Evolutionary conservation across 176 grass and related monocot species (phyloP).

Genomic region (Carex parvula): DNA sequence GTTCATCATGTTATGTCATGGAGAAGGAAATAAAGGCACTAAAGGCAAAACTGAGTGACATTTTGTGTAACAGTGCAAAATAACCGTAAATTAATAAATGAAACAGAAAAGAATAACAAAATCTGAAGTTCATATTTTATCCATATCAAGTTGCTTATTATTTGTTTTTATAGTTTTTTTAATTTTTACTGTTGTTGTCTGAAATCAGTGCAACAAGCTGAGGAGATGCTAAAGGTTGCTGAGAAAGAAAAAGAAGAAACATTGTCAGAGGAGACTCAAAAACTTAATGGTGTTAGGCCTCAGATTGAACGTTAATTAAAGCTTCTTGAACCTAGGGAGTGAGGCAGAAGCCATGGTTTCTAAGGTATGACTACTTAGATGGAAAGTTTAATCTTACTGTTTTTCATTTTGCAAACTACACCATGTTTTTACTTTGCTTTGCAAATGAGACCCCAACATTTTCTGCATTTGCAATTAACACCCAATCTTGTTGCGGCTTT

Average conservation of each 20-base stretch:
- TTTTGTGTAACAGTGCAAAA: neutral
- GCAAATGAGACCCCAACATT: neutral
- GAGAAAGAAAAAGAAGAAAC: slow-evolving; percentile 55
- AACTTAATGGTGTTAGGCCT: slow-evolving; percentile 39
- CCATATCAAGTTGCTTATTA: neutral
- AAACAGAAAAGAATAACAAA: neutral
- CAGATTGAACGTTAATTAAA: slow-evolving; percentile 61
- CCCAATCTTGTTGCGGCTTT: no score
- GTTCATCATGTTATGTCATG: neutral
- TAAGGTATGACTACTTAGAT: slow-evolving; percentile 39
- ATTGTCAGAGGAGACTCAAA: slow-evolving; percentile 47
- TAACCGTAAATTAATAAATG: neutral
- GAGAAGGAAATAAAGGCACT: slow-evolving; percentile 80
- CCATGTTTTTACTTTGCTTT: neutral
- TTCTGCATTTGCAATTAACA: neutral
- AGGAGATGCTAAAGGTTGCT: slow-evolving; percentile 41
- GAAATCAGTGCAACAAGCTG: slow-evolving; percentile 39
- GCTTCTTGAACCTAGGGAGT: slow-evolving; percentile 45
- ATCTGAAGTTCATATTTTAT: slow-evolving; percentile 5
- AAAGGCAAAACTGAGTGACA: slow-evolving; percentile 45
- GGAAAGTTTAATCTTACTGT: slow-evolving; percentile 16
- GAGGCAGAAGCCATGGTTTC: slow-evolving; percentile 34
- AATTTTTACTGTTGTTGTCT: neutral
- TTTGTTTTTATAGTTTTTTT: neutral
- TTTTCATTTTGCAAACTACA: neutral